These are phyloP conservation scores for Colletotrichum sp. DNA, from an alignment of 2,329 filamentous ascomycete genomes.

Conservation along the genomic window DNA sequence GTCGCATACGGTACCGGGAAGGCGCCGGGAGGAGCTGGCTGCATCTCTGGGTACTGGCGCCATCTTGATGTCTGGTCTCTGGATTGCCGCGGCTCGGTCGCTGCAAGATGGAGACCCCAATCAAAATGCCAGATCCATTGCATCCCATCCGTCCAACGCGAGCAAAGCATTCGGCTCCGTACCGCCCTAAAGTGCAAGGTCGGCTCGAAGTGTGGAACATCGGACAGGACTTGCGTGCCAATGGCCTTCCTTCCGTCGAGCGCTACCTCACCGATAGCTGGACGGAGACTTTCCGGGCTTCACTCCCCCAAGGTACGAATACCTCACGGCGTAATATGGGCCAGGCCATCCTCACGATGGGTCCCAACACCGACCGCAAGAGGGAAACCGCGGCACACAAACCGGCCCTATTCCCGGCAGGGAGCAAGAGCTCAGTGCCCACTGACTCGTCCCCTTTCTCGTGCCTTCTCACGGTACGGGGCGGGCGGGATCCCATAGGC, in stretches of 20 bases:
- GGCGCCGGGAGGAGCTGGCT: not conserved
- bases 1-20: not conserved
- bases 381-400: conserved; percentile 7
- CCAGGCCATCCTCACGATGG: not conserved
- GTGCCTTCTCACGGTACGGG: conserved; percentile 4
- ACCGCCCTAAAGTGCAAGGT: not conserved
- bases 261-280: conserved; percentile 7
- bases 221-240: not conserved
- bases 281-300: conserved; percentile 13
- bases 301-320: not conserved
- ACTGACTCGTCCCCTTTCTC: conserved; percentile 13
- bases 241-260: conserved; percentile 1
- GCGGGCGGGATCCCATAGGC: not conserved
- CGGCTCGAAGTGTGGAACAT: not conserved
- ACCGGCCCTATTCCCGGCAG: conserved; percentile 6
- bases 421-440: not conserved
- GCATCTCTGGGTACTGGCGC: not conserved
- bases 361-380: not conserved
- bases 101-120: conserved; percentile 14
- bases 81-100: conserved; percentile 11
- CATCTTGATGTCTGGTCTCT: not conserved
- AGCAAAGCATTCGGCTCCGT: conserved; percentile 1
- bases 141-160: not conserved
- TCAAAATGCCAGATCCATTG: conserved; percentile 7
- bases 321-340: not conserved